These are phyloP conservation scores for Colletotrichum coccodes DNA, from an alignment of 2,329 filamentous ascomycete species.

Conservation along the genomic window DNA sequence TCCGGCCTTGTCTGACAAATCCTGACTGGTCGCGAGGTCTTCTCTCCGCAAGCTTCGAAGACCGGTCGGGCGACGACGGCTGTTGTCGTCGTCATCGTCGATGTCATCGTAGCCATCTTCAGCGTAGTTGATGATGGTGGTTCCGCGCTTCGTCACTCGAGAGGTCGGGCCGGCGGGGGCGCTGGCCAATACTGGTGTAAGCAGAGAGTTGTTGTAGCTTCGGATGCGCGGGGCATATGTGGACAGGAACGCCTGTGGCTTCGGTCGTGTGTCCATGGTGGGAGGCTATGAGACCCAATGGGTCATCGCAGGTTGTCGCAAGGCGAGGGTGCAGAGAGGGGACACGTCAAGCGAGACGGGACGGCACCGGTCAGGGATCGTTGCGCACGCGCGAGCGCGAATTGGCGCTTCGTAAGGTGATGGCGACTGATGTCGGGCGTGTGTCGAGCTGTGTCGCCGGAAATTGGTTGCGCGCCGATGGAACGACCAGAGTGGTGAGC, in stretches of 20 bases:
- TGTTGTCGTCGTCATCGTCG: conserved; percentile 78
- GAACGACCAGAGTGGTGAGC: neutral
- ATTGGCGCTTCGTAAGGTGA: neutral
- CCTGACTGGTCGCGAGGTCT: conserved; percentile 66
- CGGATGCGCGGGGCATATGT: conserved; percentile 92
- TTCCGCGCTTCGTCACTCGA: conserved; percentile 96
- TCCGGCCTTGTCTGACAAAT: conserved; percentile 79
- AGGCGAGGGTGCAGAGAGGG: conserved; percentile 1
- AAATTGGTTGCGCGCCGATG: conserved; percentile 12
- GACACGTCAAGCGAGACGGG: conserved; percentile 10
- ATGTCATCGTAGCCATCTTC: conserved; percentile 93
- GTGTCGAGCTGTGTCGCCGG: neutral
- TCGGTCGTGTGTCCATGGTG: conserved; percentile 59
- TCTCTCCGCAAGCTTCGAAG: conserved; percentile 85
- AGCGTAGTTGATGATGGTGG: conserved; percentile 96
- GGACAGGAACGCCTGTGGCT: conserved; percentile 88
- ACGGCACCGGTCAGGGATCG: neutral
- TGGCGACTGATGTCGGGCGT: neutral
- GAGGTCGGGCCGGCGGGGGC: conserved; percentile 72
- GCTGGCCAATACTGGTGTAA: conserved; percentile 84
- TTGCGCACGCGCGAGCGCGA: conserved; percentile 5
- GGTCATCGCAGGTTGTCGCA: conserved; percentile 32
- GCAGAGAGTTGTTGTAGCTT: conserved; percentile 89
- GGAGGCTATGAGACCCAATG: conserved; percentile 27
- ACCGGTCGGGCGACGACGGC: conserved; percentile 82